Percentiles rank a stretch among this genome's conserved stretches.
Evolutionary conservation across 1,284 basidiomycete genomes (phyloP).

Genomic region (Vanrija sp.): DNA sequence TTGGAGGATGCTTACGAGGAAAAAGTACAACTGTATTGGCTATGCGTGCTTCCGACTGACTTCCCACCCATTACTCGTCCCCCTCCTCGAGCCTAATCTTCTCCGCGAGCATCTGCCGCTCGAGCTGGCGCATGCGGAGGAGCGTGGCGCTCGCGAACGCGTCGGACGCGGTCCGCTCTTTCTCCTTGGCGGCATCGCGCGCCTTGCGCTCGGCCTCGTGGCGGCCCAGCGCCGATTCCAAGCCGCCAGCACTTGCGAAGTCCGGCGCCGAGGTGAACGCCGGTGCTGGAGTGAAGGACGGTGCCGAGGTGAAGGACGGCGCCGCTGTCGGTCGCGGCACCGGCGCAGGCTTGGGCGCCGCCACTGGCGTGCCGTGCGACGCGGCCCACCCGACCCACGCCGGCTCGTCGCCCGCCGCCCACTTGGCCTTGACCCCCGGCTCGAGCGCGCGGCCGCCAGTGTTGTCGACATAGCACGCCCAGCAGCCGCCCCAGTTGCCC

Average conservation of each 20-base stretch:
- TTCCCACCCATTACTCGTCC: constrained; percentile 18
- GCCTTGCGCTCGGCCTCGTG: constrained; percentile 15
- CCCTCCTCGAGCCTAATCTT: constrained; percentile 56
- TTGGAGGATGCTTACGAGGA: neutral
- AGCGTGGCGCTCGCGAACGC: constrained; percentile 78
- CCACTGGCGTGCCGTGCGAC: constrained; percentile 50
- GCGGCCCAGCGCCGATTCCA: neutral
- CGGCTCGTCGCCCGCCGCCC: constrained; percentile 67
- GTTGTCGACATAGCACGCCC: constrained; percentile 44
- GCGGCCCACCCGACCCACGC: constrained; percentile 67
- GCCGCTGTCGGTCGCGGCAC: neutral
- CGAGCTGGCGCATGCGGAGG: constrained; percentile 68
- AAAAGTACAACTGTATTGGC: constrained; percentile 1
- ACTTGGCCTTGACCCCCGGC: constrained; percentile 60
- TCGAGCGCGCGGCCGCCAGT: constrained; percentile 39
- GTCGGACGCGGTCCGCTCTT: constrained; percentile 47
- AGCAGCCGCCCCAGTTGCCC: constrained; percentile 50
- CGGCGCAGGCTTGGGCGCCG: neutral
- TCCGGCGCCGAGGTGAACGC: constrained; percentile 26
- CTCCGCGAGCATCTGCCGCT: constrained; percentile 59
- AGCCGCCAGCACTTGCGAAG: constrained; percentile 27
- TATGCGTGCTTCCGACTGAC: neutral
- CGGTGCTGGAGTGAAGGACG: constrained; percentile 21
- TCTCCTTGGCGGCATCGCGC: constrained; percentile 14
- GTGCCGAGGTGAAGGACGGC: constrained; percentile 17